Evolutionary conservation across 495 filamentous ascomycete genomes (phyloP).

Genomic region (Parathielavia appendiculata): DNA sequence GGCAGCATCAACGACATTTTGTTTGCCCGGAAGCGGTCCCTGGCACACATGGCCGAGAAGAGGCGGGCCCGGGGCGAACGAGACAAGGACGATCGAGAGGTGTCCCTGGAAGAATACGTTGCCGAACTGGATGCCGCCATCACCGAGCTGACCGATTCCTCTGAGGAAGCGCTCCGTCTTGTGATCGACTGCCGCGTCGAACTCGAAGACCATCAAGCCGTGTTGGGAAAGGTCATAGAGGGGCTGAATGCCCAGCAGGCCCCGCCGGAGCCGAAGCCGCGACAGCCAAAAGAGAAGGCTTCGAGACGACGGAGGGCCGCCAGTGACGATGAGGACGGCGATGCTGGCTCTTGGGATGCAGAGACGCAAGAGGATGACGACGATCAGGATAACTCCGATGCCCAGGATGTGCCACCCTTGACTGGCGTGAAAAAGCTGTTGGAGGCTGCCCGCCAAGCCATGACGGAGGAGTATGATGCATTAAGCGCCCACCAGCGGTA

Average conservation of each 20-base stretch:
- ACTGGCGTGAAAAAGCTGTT: conserved; percentile 33
- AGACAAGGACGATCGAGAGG: conserved; percentile 37
- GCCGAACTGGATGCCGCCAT: conserved; percentile 36
- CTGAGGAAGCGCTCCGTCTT: conserved; percentile 41
- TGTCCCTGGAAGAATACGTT: conserved; percentile 36
- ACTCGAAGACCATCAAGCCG: conserved; percentile 40
- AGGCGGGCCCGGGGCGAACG: conserved; percentile 33
- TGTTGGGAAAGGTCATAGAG: conserved; percentile 39
- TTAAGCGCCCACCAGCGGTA: conserved; percentile 52
- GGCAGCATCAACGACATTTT: conserved; percentile 51
- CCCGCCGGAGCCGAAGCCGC: conserved; percentile 25
- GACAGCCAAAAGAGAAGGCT: conserved; percentile 10
- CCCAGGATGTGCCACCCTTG: conserved; percentile 19
- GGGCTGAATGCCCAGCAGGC: conserved; percentile 45
- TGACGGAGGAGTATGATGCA: conserved; percentile 35
- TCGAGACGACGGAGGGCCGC: conserved; percentile 16
- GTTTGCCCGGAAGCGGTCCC: conserved; percentile 46
- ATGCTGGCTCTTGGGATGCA: conserved; percentile 31
- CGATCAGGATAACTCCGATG: conserved; percentile 28
- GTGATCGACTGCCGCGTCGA: conserved; percentile 46
- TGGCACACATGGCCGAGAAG: conserved; percentile 32
- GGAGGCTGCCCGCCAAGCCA: conserved; percentile 32
- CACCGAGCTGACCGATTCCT: conserved; percentile 33
- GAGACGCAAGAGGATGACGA: conserved; percentile 29
- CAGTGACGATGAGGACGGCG: conserved; percentile 23